Conservation (phyloP, 768 basidiomycete genomes). For the Tulasnella sp. region DNA sequence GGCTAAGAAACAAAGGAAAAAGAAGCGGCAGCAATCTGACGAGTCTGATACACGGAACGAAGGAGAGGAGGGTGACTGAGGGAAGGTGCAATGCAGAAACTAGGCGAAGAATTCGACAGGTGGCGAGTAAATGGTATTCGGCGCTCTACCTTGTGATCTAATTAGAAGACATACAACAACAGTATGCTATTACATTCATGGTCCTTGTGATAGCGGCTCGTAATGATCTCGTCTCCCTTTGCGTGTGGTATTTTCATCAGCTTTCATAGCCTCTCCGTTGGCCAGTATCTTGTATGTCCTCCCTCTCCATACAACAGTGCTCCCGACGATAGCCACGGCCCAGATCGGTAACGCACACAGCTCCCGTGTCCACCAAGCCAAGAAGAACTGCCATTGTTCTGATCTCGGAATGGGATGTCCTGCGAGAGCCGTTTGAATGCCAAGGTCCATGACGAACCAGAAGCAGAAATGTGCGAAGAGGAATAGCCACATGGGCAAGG, state of each 20-base stretch:
- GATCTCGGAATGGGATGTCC: constrained; percentile 45
- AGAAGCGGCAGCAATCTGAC: constrained; percentile 25
- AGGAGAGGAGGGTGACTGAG: neutral
- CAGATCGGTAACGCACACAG: constrained; percentile 80
- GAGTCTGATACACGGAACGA: constrained; percentile 13
- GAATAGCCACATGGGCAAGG: constrained; percentile 38
- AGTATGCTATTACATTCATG: neutral
- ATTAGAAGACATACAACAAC: neutral
- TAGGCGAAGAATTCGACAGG: too few species aligned
- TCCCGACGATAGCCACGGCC: constrained; percentile 67
- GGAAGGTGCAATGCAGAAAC: neutral
- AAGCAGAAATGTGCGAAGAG: constrained; percentile 43
- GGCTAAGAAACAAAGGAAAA: constrained; percentile 70
- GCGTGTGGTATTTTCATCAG: neutral
- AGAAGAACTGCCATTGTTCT: constrained; percentile 47
- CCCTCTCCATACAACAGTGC: constrained; percentile 83
- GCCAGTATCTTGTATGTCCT: constrained; percentile 56
- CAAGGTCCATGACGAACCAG: constrained; percentile 74
- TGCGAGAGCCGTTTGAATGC: constrained; percentile 67
- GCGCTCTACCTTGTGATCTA: neutral
- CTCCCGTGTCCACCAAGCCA: constrained; percentile 75
- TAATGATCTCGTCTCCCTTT: neutral
- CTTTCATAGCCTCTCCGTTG: constrained; percentile 48
- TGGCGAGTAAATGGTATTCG: neutral
- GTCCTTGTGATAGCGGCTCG: neutral